These are phyloP conservation scores for Plasmodium cynomolgi DNA, from an alignment of 169 alveolate species.

Conservation along the genomic window DNA sequence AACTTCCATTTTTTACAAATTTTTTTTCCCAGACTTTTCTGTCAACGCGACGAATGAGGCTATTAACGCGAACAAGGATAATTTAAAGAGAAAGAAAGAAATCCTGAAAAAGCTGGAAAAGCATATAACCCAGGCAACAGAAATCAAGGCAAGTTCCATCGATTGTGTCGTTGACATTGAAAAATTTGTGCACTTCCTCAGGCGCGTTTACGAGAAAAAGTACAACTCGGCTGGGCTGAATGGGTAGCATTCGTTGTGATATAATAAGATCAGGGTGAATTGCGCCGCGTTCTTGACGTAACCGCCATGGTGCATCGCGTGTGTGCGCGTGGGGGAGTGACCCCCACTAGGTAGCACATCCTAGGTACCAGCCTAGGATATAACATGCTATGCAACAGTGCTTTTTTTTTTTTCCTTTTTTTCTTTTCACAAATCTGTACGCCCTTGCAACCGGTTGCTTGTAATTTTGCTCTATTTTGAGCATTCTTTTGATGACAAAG, in stretches of 20 bases:
- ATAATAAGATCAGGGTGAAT: neutral
- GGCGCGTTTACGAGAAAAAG: slow-evolving; percentile 41
- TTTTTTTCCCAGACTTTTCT: slow-evolving; percentile 39
- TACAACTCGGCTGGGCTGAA: neutral
- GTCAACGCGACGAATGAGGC: slow-evolving; percentile 19
- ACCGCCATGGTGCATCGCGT: neutral
- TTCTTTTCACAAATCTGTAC: neutral
- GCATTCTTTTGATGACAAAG: neutral
- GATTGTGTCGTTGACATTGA: slow-evolving; percentile 69
- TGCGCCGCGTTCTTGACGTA: neutral
- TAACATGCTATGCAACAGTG: neutral
- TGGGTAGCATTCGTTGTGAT: neutral
- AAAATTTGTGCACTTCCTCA: slow-evolving; percentile 42
- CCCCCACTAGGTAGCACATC: neutral
- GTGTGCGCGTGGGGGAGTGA: neutral
- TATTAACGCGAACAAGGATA: slow-evolving; percentile 2
- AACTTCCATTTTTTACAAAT: slow-evolving; percentile 19
- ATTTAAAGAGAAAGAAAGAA: slow-evolving; percentile 54
- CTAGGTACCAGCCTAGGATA: neutral
- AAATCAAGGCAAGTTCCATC: slow-evolving; percentile 69
- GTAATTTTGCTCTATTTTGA: neutral
- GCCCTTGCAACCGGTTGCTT: neutral
- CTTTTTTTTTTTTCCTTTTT: slow-evolving; percentile 14
- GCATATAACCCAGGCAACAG: slow-evolving; percentile 56
- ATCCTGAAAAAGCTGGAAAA: slow-evolving; percentile 57